phyloP scores from a whole-genome alignment of 1,284 basidiomycete species.

The Rhodotorula sp. region DNA sequence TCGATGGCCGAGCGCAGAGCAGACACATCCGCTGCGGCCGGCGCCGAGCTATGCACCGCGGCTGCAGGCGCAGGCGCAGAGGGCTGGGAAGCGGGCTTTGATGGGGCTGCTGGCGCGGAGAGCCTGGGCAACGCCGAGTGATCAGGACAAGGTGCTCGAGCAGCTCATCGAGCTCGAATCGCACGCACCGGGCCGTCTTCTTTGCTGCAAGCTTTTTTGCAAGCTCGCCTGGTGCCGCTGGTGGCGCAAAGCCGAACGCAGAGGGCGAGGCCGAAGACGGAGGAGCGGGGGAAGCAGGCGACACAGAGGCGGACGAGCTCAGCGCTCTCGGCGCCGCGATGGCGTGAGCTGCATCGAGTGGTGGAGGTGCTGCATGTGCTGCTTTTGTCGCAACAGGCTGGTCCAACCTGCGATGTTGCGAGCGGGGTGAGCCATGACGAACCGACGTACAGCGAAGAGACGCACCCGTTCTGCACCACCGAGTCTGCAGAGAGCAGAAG shows the following conservation, averaged over 20 bases:
- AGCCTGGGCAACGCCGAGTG: background rate
- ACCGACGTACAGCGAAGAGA: too few species aligned
- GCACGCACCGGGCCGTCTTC: background rate
- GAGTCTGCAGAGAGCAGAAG: too few species aligned
- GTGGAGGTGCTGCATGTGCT: background rate
- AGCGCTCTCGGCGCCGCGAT: too few species aligned
- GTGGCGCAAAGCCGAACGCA: slow-evolving; percentile 4
- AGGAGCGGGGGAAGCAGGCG: background rate
- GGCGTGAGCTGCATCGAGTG: background rate
- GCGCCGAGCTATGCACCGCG: background rate
- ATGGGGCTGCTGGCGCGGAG: background rate
- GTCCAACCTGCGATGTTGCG: too few species aligned
- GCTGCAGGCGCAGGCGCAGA: background rate
- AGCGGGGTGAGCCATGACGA: too few species aligned
- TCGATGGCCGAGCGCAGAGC: too few species aligned
- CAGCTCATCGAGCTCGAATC: background rate
- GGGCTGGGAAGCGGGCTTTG: background rate
- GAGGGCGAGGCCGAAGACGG: too few species aligned
- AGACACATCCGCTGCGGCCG: background rate
- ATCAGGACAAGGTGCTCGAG: background rate
- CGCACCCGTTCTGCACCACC: too few species aligned
- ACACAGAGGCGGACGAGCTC: background rate
- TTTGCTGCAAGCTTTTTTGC: slow-evolving; percentile 4
- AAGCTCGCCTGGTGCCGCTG: background rate
- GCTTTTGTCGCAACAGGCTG: too few species aligned